A percentile compares a stretch with the other conserved stretches of the same genome.
Evolutionary conservation across 768 basidiomycete species (phyloP).

Genomic region (Xerocomus brunneocitrinus): DNA sequence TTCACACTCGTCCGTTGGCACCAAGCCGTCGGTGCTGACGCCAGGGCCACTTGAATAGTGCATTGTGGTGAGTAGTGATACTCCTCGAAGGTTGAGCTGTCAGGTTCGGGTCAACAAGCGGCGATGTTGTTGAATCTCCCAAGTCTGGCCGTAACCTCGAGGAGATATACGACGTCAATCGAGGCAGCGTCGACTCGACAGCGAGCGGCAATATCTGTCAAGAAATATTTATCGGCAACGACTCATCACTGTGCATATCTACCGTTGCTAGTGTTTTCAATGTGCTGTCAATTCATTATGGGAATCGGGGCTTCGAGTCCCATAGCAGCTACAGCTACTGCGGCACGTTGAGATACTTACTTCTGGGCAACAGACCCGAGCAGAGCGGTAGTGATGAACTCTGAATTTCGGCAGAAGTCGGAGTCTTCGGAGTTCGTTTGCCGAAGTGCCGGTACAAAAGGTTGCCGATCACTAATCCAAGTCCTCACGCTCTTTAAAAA

Average conservation of each 20-base stretch:
- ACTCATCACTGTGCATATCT: neutral
- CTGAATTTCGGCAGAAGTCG: neutral
- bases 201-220: constrained; percentile 2
- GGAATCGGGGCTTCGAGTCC: neutral
- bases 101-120: neutral
- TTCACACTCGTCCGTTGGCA: neutral
- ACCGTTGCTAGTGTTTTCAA: neutral
- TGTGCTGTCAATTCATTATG: neutral
- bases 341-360: neutral
- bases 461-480: neutral
- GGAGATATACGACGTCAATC: neutral
- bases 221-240: neutral
- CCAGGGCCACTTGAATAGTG: neutral
- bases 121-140: neutral
- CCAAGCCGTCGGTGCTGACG: neutral
- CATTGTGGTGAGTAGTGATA: neutral
- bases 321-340: neutral
- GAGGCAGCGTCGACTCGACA: neutral
- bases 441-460: neutral
- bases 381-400: neutral
- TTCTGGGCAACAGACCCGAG: neutral
- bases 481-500: neutral
- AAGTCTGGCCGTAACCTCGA: neutral
- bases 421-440: neutral
- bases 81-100: neutral